Conservation (phyloP, 2,329 filamentous ascomycete genomes). For the Venturia carpophila region DNA sequence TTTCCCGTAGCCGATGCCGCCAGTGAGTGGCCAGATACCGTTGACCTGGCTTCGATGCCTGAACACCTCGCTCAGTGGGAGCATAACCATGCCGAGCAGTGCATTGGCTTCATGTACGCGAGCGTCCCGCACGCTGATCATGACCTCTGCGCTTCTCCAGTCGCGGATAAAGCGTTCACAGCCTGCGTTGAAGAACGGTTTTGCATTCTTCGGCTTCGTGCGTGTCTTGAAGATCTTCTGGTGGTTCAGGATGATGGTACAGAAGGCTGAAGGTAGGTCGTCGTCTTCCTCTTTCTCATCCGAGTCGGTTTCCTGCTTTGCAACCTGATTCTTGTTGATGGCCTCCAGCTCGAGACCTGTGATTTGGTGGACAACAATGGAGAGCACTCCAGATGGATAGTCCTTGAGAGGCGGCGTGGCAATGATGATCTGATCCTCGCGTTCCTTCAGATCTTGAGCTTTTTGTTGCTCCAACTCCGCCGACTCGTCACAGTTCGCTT, state of each 20-base stretch:
- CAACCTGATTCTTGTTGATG: conserved; percentile 47
- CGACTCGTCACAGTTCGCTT: conserved; percentile 52
- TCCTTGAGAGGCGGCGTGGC: conserved; percentile 56
- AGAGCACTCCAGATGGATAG: conserved; percentile 59
- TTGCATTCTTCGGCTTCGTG: conserved; percentile 69
- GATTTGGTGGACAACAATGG: conserved; percentile 65
- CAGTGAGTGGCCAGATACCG: conserved; percentile 58
- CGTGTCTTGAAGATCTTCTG: conserved; percentile 61
- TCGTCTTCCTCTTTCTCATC: conserved; percentile 55
- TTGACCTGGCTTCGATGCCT: conserved; percentile 56
- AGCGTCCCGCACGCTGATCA: conserved; percentile 59
- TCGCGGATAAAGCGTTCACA: conserved; percentile 65
- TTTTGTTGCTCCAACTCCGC: conserved; percentile 61
- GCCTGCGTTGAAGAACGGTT: conserved; percentile 71
- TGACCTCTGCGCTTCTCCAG: conserved; percentile 59
- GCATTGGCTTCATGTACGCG: conserved; percentile 62
- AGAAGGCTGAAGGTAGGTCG: conserved; percentile 61
- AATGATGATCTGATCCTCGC: conserved; percentile 56
- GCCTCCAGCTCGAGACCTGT: conserved; percentile 57
- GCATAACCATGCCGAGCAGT: conserved; percentile 61
- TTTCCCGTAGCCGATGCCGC: conserved; percentile 65
- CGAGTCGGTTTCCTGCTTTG: conserved; percentile 43
- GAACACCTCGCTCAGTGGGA: conserved; percentile 57
- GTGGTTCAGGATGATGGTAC: conserved; percentile 66
- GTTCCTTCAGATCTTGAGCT: conserved; percentile 53